Conservation (phyloP, 148 eudicot species). For the Cornus florida region DNA sequence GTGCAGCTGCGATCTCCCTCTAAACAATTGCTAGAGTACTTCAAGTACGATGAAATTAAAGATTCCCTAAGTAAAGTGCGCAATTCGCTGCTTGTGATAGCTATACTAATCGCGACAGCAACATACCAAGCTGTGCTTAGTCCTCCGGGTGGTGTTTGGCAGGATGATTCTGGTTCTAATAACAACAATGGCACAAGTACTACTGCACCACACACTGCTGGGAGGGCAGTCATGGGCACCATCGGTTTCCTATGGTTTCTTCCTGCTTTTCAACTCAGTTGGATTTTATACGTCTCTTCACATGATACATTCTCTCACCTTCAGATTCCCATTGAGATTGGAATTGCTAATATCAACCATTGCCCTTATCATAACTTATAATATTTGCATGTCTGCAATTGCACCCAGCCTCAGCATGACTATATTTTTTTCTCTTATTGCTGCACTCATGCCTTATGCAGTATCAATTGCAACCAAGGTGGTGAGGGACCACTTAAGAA, state of each 20-base stretch:
- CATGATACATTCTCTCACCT: conserved; percentile 42
- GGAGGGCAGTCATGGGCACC: conserved; percentile 49
- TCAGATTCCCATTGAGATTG: conserved; percentile 43
- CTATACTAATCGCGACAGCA: conserved; percentile 52
- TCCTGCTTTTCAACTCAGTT: conserved; percentile 41
- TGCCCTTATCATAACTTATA: conserved; percentile 38
- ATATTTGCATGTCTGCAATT: conserved; percentile 22
- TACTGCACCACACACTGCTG: conserved; percentile 31
- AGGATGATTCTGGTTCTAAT: no score
- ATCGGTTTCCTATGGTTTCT: conserved; percentile 18
- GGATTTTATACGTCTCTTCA: conserved; percentile 45
- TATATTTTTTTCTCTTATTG: not conserved
- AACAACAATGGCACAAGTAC: not conserved
- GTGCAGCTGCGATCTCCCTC: not conserved
- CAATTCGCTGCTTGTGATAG: conserved; percentile 43
- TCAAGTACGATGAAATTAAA: conserved; percentile 42
- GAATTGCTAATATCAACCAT: conserved; percentile 38
- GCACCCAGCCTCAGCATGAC: conserved; percentile 16
- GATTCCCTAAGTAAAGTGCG: conserved; percentile 63
- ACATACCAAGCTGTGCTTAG: conserved; percentile 56
- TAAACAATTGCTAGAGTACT: conserved; percentile 26
- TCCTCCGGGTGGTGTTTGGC: conserved; percentile 48
- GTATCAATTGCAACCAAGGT: not conserved
- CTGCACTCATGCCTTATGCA: not conserved
- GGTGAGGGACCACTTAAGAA: conserved; percentile 11